phyloP scores from a whole-genome alignment of 129 eudicot species.

The Silybum marianum region DNA sequence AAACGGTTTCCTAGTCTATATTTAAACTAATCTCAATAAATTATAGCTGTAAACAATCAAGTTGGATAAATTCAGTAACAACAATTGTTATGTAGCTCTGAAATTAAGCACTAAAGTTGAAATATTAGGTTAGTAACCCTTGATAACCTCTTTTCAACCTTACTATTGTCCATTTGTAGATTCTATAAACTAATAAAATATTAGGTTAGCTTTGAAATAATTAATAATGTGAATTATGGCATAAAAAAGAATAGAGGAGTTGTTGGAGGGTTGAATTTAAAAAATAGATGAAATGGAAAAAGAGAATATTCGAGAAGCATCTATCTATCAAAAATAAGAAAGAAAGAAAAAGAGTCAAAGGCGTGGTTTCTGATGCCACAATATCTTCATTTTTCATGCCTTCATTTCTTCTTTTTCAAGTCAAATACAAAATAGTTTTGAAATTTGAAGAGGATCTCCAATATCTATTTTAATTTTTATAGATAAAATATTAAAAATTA shows the following conservation, averaged over 20 bases:
- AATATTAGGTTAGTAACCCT: no score
- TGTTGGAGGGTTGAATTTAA: background rate
- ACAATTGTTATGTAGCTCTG: no score
- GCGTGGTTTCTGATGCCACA: constrained; percentile 22
- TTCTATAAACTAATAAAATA: background rate
- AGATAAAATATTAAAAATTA: no score
- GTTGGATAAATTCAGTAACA: no score
- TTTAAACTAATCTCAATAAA: no score
- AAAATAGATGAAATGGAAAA: background rate
- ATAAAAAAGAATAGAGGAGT: background rate
- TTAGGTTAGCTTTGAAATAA: no score
- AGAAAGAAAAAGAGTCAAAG: background rate
- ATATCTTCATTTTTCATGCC: constrained; percentile 23
- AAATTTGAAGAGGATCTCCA: no score
- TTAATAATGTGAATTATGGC: background rate
- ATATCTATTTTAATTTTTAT: no score
- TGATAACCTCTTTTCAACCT: no score
- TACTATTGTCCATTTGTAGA: background rate
- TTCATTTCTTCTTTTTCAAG: background rate
- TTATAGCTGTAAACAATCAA: no score
- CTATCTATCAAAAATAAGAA: background rate
- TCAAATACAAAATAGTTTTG: background rate
- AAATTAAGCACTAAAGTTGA: no score
- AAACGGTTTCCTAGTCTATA: no score
- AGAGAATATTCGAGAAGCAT: constrained; percentile 36